These are phyloP conservation scores for Kuraishia borneana DNA, from an alignment of 805 yeast species.

Conservation along the genomic window DNA sequence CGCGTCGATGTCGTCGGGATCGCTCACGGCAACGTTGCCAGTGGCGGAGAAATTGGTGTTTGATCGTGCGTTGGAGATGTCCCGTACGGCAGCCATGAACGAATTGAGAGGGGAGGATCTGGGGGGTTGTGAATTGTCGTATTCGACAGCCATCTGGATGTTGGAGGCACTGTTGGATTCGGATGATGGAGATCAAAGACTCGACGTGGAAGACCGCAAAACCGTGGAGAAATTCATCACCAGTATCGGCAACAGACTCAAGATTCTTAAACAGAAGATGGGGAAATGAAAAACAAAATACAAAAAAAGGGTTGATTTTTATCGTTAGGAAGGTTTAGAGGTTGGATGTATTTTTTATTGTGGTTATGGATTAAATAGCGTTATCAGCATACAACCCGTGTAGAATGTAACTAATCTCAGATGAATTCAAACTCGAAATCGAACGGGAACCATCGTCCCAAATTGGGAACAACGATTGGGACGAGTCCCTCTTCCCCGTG, in stretches of 20 bases:
- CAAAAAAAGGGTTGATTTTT: neutral
- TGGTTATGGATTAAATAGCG: neutral
- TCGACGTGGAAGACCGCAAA: conserved; percentile 63
- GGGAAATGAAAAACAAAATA: conserved; percentile 9
- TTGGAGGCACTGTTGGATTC: conserved; percentile 67
- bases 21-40: conserved; percentile 18
- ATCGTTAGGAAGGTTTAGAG: neutral
- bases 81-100: conserved; percentile 81
- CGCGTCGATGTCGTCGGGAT: neutral
- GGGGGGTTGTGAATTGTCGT: conserved; percentile 73
- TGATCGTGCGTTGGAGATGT: conserved; percentile 89
- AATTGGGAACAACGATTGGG: conserved; percentile 2
- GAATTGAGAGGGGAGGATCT: conserved; percentile 71
- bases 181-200: conserved; percentile 26
- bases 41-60: conserved; percentile 80
- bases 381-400: neutral
- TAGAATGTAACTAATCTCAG: neutral
- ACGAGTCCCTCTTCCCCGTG: conserved; percentile 1
- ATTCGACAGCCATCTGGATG: conserved; percentile 94
- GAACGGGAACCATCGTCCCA: conserved; percentile 1
- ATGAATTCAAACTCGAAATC: neutral
- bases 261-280: conserved; percentile 56
- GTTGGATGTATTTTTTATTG: neutral
- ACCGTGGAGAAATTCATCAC: conserved; percentile 74
- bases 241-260: conserved; percentile 72